A percentile compares a stretch with the other conserved stretches of the same genome.
Evolutionary conservation across 345 rosid genomes (phyloP).

Genomic region (Geranium brycei): DNA sequence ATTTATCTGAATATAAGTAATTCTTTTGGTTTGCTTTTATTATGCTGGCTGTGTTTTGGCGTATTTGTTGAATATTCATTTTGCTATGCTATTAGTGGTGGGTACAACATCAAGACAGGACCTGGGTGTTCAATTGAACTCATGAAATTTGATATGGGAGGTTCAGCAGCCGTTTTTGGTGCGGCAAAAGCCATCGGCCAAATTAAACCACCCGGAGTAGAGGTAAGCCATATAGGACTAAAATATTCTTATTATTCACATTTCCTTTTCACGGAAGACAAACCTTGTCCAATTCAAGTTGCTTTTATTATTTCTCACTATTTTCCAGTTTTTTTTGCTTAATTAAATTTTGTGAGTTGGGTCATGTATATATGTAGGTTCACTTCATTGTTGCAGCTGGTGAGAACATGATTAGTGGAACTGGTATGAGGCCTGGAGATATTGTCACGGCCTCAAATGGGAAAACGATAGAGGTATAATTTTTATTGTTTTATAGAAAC

Average conservation of each 20-base stretch:
- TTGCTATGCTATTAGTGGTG: constrained; percentile 45
- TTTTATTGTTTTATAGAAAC: not conserved
- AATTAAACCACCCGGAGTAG: constrained; percentile 89
- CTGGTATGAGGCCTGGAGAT: constrained; percentile 99
- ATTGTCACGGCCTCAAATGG: constrained; percentile 90
- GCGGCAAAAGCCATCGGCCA: constrained; percentile 92
- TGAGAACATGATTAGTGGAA: constrained; percentile 98
- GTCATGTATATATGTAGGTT: constrained; percentile 34
- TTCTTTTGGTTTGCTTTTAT: not conserved
- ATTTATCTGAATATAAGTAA: too few relatives aligned
- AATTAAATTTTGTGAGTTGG: not conserved
- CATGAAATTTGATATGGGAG: constrained; percentile 94
- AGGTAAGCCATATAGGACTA: constrained; percentile 26
- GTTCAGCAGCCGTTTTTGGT: constrained; percentile 93
- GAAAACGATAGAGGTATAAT: constrained; percentile 77
- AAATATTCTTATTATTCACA: too few relatives aligned
- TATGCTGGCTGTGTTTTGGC: not conserved
- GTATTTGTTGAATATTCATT: not conserved
- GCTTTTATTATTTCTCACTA: not conserved
- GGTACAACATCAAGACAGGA: constrained; percentile 95
- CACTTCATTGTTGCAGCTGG: constrained; percentile 95
- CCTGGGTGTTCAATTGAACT: constrained; percentile 70
- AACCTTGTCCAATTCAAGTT: not conserved
- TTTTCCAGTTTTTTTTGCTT: not conserved
- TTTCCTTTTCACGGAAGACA: not conserved